phyloP scores from a whole-genome alignment of 441 rosid species.

The Codiaeum variegatum region DNA sequence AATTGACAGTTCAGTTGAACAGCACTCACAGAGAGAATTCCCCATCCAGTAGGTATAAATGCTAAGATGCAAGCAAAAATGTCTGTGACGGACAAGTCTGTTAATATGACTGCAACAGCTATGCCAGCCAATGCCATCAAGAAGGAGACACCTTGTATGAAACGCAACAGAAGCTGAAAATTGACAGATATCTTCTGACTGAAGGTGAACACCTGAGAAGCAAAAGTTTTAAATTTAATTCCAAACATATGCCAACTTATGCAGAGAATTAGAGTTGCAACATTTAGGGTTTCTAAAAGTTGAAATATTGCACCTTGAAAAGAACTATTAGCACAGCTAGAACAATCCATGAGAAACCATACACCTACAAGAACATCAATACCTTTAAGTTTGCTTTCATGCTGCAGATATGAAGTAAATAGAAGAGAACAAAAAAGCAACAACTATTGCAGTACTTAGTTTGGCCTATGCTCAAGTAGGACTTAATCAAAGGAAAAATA shows the following conservation, averaged over 20 bases:
- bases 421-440: neutral
- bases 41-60: conserved; percentile 97
- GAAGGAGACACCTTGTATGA: conserved; percentile 81
- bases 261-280: neutral
- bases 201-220: conserved; percentile 85
- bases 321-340: conserved; percentile 63
- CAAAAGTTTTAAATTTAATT: conserved; percentile 18
- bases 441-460: neutral
- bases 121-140: conserved; percentile 79
- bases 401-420: neutral
- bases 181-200: conserved; percentile 98
- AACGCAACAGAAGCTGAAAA: conserved; percentile 88
- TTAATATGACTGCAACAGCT: conserved; percentile 52
- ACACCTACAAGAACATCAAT: conserved; percentile 48
- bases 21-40: conserved; percentile 75
- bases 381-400: neutral
- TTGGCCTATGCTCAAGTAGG: neutral
- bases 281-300: conserved; percentile 6
- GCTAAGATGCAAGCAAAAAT: conserved; percentile 83
- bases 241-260: conserved; percentile 3
- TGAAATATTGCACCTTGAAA: conserved; percentile 60
- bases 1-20: neutral
- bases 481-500: neutral
- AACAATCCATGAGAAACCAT: conserved; percentile 86
- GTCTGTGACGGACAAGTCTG: conserved; percentile 51